Evolutionary conservation across 306 rosid species (phyloP).

Genomic region (Mimosa pudica): DNA sequence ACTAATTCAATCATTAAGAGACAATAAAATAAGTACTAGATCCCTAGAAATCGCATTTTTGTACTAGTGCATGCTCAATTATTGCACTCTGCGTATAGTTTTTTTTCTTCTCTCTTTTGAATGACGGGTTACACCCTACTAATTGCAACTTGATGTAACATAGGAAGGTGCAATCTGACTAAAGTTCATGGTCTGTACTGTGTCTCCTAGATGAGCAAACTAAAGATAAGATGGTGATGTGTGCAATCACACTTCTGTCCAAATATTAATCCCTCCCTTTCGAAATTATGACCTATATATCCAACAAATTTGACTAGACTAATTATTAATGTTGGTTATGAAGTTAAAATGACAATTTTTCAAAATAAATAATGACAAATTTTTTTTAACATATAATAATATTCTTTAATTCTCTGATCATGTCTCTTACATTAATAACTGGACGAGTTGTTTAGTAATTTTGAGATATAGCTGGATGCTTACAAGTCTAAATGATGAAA

Average conservation of each 20-base stretch:
- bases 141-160: not conserved
- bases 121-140: not conserved
- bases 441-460: not conserved
- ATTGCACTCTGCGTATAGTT: not conserved
- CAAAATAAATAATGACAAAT: no score
- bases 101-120: not conserved
- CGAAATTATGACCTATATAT: no score
- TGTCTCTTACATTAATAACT: no score
- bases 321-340: no score
- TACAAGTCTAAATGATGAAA: not conserved
- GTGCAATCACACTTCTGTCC: not conserved
- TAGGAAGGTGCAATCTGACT: slow-evolving; percentile 8
- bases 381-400: no score
- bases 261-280: not conserved
- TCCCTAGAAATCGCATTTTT: no score
- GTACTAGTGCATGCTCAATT: not conserved
- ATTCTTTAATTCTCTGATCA: no score
- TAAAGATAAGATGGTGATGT: not conserved
- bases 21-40: no score
- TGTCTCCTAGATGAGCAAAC: not conserved
- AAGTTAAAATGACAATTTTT: no score
- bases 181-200: slow-evolving; percentile 2
- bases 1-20: no score
- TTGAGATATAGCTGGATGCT: not conserved
- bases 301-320: no score